These are phyloP conservation scores for Coemansia sp. DNA, from an alignment of 192 early-diverging fungal genomes.

Conservation along the genomic window DNA sequence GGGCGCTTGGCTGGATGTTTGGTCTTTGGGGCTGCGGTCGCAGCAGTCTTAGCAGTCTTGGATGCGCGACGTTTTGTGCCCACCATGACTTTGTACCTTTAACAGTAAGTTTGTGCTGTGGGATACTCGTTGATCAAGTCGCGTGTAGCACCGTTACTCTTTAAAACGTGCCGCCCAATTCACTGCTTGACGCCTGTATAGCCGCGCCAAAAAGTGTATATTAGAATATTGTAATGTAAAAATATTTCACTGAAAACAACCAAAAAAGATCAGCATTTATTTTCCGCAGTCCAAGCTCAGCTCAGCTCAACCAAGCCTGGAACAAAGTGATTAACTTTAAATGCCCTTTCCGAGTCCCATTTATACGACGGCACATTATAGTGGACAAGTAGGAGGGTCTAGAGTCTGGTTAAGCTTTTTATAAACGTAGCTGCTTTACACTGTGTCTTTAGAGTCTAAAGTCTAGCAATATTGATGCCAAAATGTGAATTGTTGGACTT, in stretches of 20 bases:
- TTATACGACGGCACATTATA: too few species aligned
- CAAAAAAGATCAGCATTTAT: too few species aligned
- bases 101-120: neutral
- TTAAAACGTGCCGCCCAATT: neutral
- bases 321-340: too few species aligned
- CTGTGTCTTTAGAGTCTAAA: too few species aligned
- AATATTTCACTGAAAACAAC: neutral
- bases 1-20: neutral
- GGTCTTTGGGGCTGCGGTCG: neutral
- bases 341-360: too few species aligned
- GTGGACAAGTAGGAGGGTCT: too few species aligned
- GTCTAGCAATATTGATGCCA: too few species aligned
- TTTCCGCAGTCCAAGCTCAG: too few species aligned
- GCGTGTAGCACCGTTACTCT: neutral
- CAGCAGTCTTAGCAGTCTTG: neutral
- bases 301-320: too few species aligned
- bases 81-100: neutral
- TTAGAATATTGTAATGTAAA: neutral
- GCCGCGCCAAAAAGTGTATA: neutral
- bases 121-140: neutral
- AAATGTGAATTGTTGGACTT: too few species aligned
- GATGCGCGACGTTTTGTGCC: constrained; percentile 4
- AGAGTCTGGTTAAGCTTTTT: too few species aligned
- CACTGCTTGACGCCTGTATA: neutral
- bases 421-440: too few species aligned